phyloP scores from a whole-genome alignment of 306 rosid genomes.

The Sindora glabra region DNA sequence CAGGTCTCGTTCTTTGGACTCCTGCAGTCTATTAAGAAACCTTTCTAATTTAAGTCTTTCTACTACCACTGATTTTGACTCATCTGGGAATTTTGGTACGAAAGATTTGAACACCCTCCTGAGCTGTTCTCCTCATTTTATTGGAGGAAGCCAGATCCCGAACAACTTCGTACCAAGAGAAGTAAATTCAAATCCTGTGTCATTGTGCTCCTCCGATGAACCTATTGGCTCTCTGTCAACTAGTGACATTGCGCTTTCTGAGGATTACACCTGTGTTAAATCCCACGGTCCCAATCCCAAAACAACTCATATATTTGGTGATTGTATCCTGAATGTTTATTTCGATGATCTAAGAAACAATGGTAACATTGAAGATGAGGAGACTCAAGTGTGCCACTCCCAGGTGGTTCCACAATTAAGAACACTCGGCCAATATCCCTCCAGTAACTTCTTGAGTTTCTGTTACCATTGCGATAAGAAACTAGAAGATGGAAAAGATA shows the following conservation, averaged over 20 bases:
- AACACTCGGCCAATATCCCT: conserved; percentile 33
- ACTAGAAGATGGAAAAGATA: conserved; percentile 73
- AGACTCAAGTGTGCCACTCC: conserved; percentile 19
- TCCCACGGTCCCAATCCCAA: conserved; percentile 75
- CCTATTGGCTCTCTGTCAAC: conserved; percentile 51
- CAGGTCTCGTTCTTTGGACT: conserved; percentile 57
- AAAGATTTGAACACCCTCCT: conserved; percentile 26
- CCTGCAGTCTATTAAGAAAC: conserved; percentile 36
- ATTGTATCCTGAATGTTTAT: conserved; percentile 62
- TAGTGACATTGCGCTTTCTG: conserved; percentile 74
- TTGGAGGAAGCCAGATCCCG: conserved; percentile 41
- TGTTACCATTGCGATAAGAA: conserved; percentile 69
- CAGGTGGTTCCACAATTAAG: not conserved
- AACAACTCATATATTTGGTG: conserved; percentile 80
- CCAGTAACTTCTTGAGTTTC: conserved; percentile 56
- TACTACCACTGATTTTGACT: conserved; percentile 10
- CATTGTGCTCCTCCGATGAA: conserved; percentile 34
- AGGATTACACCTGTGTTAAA: conserved; percentile 87
- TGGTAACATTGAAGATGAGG: conserved; percentile 36
- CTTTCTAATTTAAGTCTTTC: conserved; percentile 17
- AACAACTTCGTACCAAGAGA: conserved; percentile 3
- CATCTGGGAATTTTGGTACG: conserved; percentile 22
- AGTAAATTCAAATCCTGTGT: conserved; percentile 24
- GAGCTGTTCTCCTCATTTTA: conserved; percentile 38
- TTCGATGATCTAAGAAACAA: conserved; percentile 28